Conservation (phyloP, 129 eudicot species). For the Pulicaria dysenterica region DNA sequence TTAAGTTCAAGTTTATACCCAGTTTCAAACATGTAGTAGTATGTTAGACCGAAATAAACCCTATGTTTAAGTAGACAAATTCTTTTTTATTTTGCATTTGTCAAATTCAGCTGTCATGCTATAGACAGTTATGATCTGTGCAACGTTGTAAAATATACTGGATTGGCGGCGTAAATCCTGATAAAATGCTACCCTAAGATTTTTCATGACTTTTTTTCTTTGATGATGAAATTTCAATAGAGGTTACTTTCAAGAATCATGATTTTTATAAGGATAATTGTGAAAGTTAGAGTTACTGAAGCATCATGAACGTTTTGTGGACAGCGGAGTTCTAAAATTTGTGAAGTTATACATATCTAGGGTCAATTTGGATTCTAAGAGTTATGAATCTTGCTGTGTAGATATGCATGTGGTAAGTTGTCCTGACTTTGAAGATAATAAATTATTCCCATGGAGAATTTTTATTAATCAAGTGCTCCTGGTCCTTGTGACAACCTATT, state of each 20-base stretch:
- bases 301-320: too few species aligned
- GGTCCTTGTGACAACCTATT: slow-evolving; percentile 6
- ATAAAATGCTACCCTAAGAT: not conserved
- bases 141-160: not conserved
- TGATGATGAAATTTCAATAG: not conserved
- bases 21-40: not conserved
- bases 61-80: not conserved
- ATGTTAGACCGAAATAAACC: not conserved
- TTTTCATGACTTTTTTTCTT: not conserved
- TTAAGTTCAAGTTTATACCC: not conserved
- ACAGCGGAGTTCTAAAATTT: not conserved
- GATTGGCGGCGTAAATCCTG: not conserved
- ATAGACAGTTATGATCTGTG: not conserved
- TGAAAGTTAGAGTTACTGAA: not conserved
- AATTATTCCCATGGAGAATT: not conserved
- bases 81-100: not conserved
- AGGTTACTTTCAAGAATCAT: not conserved
- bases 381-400: not conserved
- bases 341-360: slow-evolving; percentile 12
- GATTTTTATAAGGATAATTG: not conserved
- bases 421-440: not conserved
- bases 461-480: not conserved
- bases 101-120: not conserved
- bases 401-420: not conserved
- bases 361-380: not conserved